Evolutionary conservation across 2,329 filamentous ascomycete species (phyloP).

Genomic region (Verticillium zaregamsianum): DNA sequence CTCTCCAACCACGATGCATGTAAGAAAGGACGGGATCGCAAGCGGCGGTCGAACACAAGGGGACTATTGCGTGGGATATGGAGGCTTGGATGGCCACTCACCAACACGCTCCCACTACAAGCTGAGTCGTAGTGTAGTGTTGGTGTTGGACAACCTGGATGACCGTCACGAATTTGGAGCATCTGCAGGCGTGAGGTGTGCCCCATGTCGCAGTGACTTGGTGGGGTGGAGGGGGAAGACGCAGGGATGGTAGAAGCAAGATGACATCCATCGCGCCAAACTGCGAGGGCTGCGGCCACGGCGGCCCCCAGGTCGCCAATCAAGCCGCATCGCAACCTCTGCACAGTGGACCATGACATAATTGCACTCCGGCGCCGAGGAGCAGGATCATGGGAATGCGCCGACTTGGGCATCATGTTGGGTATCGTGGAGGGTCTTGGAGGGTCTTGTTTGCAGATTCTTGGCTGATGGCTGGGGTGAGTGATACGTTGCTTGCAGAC

Average conservation of each 20-base stretch:
- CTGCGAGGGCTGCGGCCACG: background rate
- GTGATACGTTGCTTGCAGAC: background rate
- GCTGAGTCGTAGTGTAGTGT: background rate
- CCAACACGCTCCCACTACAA: background rate
- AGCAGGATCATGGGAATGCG: background rate
- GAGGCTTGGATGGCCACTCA: background rate
- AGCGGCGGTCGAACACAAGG: background rate
- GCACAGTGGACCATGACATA: background rate
- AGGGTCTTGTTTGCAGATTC: background rate
- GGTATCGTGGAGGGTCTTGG: background rate
- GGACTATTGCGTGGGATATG: background rate
- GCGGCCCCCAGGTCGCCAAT: background rate
- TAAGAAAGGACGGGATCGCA: no score
- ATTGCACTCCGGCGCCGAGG: background rate
- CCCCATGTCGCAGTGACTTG: slow-evolving; percentile 1
- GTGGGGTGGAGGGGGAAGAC: slow-evolving; percentile 10
- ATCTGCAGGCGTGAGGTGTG: slow-evolving; percentile 2
- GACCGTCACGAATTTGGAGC: background rate
- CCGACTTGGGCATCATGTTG: background rate
- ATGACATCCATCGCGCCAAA: slow-evolving; percentile 20
- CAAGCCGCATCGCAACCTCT: background rate
- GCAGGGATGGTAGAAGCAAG: slow-evolving; percentile 19
- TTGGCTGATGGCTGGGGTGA: background rate
- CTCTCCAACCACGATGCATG: no score
- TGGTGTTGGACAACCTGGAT: background rate